phyloP scores from a whole-genome alignment of 441 rosid species.

The Populus trichocarpa region DNA sequence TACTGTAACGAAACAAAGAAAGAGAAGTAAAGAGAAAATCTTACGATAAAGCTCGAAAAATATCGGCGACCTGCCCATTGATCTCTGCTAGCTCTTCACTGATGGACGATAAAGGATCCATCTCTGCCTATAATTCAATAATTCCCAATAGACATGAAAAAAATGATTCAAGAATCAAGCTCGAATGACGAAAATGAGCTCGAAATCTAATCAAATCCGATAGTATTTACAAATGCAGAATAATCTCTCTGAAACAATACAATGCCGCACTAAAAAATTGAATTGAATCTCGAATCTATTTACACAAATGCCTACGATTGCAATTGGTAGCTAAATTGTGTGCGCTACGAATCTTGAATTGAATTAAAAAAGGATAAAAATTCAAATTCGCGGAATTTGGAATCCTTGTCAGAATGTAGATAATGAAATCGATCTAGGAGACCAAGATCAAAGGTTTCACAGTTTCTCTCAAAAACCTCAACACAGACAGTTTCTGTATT shows the following conservation, averaged over 20 bases:
- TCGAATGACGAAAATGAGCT: neutral
- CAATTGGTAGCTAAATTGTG: neutral
- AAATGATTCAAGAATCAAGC: neutral
- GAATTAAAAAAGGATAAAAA: neutral
- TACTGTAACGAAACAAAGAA: neutral
- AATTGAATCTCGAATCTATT: neutral
- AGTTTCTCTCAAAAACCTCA: neutral
- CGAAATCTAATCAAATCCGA: neutral
- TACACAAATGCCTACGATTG: neutral
- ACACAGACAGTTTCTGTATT: neutral
- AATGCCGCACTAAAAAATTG: neutral
- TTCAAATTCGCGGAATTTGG: neutral
- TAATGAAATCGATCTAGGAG: neutral
- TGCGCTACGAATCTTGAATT: neutral
- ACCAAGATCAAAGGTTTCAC: constrained; percentile 5
- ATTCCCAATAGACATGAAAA: neutral
- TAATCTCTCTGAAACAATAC: neutral
- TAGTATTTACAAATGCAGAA: neutral
- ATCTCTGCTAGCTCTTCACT: constrained; percentile 84
- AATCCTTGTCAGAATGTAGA: neutral
- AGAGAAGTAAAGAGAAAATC: constrained; percentile 13
- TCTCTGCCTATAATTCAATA: constrained; percentile 12
- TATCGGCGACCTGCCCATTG: constrained; percentile 78
- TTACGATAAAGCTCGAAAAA: constrained; percentile 86
- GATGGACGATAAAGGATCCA: constrained; percentile 64